phyloP scores from a whole-genome alignment of 352 stramenopile species.

The Phytophthora citrophthora region DNA sequence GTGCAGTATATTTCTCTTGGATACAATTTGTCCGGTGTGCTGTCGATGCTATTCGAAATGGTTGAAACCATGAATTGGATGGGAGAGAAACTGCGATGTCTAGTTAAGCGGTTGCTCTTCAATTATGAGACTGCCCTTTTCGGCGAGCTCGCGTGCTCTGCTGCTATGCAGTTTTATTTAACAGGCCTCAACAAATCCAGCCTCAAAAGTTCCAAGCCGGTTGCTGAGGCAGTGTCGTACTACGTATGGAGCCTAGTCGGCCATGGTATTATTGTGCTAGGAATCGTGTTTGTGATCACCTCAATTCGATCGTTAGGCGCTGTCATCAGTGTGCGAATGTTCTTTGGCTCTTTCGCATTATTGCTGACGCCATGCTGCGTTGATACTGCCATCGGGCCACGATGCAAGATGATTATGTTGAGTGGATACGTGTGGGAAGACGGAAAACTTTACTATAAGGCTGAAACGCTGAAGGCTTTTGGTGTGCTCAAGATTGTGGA shows the following conservation, averaged over 20 bases:
- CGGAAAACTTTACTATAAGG: conserved; percentile 27
- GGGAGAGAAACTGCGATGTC: conserved; percentile 16
- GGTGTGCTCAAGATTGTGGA: conserved; percentile 30
- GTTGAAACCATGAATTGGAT: conserved; percentile 35
- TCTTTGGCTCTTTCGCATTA: conserved; percentile 7
- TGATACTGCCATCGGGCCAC: conserved; percentile 16
- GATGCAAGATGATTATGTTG: conserved; percentile 30
- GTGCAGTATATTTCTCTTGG: conserved; percentile 42
- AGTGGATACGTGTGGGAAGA: conserved; percentile 34
- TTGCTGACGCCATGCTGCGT: conserved; percentile 24
- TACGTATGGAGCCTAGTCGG: conserved; percentile 36
- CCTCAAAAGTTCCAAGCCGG: conserved; percentile 10
- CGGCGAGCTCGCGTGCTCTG: conserved; percentile 23
- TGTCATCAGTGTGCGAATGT: conserved; percentile 14
- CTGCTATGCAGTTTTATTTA: conserved; percentile 35
- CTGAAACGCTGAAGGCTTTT: conserved; percentile 30
- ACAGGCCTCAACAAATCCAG: conserved; percentile 35
- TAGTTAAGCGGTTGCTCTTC: conserved; percentile 36
- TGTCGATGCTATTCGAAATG: conserved; percentile 39
- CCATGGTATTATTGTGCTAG: conserved; percentile 30
- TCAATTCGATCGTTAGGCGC: conserved; percentile 28
- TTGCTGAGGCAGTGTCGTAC: conserved; percentile 33
- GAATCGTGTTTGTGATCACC: conserved; percentile 29
- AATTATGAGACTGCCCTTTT: conserved; percentile 40
- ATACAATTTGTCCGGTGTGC: conserved; percentile 35